Base-by-base conservation (phyloP, 1,139 yeast species). In the Taphrina communis region DNA sequence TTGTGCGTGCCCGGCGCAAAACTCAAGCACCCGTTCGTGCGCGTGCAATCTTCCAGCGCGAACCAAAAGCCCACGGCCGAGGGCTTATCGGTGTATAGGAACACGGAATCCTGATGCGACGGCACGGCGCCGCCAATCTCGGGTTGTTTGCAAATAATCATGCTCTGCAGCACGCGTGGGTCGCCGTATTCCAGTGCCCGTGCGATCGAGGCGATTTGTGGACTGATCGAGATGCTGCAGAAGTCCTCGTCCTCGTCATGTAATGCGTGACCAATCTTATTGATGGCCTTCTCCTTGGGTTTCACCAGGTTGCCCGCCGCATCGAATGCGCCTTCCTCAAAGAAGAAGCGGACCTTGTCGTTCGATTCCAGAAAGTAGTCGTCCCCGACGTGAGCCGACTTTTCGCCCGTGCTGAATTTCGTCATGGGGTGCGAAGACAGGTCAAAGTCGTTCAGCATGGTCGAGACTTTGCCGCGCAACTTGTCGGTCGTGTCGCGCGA, bases 81-180 rank as follows among this genome's bases (percentile, higher is more conserved):
- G 68, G 84, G 86, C 0, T 96, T 96, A 39, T 85, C 81, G 0
- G 96, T 89, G 77, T 81, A 89, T 48, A 89, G 80, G 74, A 89
- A 89, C 2, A 87, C 86, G 0, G 87, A 92, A 76, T 89, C 96
- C 66, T 88, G 89, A 75, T 89, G 96, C 0, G 89, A 82, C 1
- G 95, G 95, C 0, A 89, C 96, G 56, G 86, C 88, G 1, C 88
- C 88, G 41, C 96, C 89, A 55, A 84, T 85, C 68, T 82, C 83
- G 0, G 95, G 93, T 75, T 89, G 95, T 75, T 89, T 89, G 78
- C 89, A 88, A 59, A 89, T 88, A 50, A 88, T 80, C 96, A 89
- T 89, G 71, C 90, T 86, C 76, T 89, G 96, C 58, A 89, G 80
- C 1, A 90, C 89, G 41, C 89, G 79, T 0, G 96, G 92, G 70